These are phyloP conservation scores for Xylaria sp. DNA, from an alignment of 2,329 filamentous ascomycete genomes.

Conservation along the genomic window DNA sequence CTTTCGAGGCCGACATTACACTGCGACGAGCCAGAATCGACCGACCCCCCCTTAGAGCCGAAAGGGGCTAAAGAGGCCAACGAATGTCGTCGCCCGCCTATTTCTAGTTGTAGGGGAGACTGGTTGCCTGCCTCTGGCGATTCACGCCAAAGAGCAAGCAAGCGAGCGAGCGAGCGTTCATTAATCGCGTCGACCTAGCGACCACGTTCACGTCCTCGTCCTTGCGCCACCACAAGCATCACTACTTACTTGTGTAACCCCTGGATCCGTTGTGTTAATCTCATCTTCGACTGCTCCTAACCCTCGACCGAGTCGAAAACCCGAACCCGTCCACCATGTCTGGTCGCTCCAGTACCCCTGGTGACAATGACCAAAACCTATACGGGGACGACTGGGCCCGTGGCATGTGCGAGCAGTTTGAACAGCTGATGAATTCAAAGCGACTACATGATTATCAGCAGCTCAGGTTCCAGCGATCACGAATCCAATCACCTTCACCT, in stretches of 20 bases:
- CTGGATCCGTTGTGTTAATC: no score
- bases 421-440: constrained; percentile 83
- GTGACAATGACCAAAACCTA: constrained; percentile 41
- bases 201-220: constrained; percentile 25
- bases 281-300: neutral
- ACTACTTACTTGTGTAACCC: neutral
- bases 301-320: constrained; percentile 8
- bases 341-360: constrained; percentile 30
- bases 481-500: constrained; percentile 62
- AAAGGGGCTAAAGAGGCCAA: constrained; percentile 17
- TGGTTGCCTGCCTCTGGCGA: constrained; percentile 35
- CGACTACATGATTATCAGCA: constrained; percentile 83
- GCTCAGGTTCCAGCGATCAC: constrained; percentile 61
- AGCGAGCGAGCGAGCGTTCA: constrained; percentile 9
- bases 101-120: constrained; percentile 33
- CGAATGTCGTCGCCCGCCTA: constrained; percentile 33
- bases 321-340: constrained; percentile 33
- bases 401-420: constrained; percentile 82
- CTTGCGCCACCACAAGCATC: constrained; percentile 23
- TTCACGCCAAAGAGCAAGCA: constrained; percentile 27
- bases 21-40: neutral
- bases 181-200: constrained; percentile 23
- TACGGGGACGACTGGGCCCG: constrained; percentile 77
- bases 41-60: neutral
- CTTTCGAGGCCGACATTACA: no score